phyloP scores from a whole-genome alignment of 1,284 basidiomycete genomes.

The Fomitopsis betulina region DNA sequence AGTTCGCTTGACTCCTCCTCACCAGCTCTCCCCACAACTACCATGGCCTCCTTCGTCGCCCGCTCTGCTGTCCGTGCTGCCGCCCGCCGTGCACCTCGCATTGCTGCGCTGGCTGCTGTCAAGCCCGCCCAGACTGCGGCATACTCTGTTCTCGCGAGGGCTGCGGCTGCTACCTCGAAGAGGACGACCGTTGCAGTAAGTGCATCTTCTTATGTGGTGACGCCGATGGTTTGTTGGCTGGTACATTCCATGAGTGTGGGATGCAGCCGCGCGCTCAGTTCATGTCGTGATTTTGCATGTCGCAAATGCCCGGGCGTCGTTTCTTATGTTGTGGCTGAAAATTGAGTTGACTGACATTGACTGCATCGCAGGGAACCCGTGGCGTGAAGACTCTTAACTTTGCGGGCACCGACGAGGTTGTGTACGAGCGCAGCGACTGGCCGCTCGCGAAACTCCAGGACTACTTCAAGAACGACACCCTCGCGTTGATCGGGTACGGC shows the following conservation, averaged over 20 bases:
- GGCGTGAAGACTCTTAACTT: conserved; percentile 98
- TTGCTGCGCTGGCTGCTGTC: conserved; percentile 38
- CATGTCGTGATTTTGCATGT: background rate
- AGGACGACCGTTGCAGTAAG: conserved; percentile 42
- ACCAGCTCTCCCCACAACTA: conserved; percentile 17
- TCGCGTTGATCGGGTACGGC: conserved; percentile 98
- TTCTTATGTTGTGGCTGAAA: background rate
- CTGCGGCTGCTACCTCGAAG: conserved; percentile 33
- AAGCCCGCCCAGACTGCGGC: conserved; percentile 52
- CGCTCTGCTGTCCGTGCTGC: conserved; percentile 61
- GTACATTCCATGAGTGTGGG: no score
- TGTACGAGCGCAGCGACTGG: conserved; percentile 99
- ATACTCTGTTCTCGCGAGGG: conserved; percentile 70
- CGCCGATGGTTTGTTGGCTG: background rate
- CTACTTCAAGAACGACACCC: conserved; percentile 99
- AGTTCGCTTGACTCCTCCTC: conserved; percentile 11
- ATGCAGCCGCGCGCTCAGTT: background rate
- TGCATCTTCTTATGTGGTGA: conserved; percentile 4
- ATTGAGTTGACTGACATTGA: background rate
- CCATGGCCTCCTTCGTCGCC: conserved; percentile 58
- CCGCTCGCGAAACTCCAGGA: conserved; percentile 96
- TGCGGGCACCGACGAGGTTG: conserved; percentile 91
- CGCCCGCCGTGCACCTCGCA: conserved; percentile 52
- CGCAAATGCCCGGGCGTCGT: no score
- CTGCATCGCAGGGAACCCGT: conserved; percentile 34